Evolutionary conservation across 768 basidiomycete species (phyloP), one percentile per base, ranked within the genome.

Genomic region (Termitomyces sp.): DNA sequence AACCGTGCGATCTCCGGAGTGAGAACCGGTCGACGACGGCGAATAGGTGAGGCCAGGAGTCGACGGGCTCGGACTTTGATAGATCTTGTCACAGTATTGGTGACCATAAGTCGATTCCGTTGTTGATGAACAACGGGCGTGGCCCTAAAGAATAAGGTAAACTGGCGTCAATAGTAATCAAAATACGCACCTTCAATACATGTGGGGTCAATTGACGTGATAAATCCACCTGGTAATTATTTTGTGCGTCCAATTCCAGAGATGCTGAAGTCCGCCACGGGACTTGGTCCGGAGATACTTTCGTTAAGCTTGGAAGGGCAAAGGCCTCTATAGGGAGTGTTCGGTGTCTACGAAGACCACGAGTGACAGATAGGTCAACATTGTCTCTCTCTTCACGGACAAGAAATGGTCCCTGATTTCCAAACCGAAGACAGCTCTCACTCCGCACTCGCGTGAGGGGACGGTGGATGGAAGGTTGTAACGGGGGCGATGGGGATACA

Each of bases 11-110:
- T 84, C 83, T 49, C 77, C 71, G 6, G 81, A 81, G 13, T 76
- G 77, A 0, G 81, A 85, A 57, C 83, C 84, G 1, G 83, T 84
- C 4, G 84, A 80, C 1, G 83, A 79, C 0, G 86, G 86, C 0
- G 86, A 86, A 52, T 82, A 81, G 12, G 76, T 79, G 41, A 87
- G 79, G 20, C 76, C 73, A 0, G 85, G 85, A 0, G 83, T 85
- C n/a, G 79, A 71, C 11, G 84, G 82, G 61, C 77, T 79, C 11
- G 72, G 78, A 61, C 67, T 75, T 27, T 66, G 66, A 48, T 67
- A 68, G 45, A 65, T 59, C 33, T 57, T 62, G 24, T 63, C 66
- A 42, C 48, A 12, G 34, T 47, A 50, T 30, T 36, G 46, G 20
- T 41, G 46, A 16, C n/a, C 37, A 30, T 16, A 57, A 13, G 36